Evolutionary conservation across 768 basidiomycete species (phyloP), one percentile per base, ranked within the genome.

Genomic region (Hysterangium stoloniferum): DNA sequence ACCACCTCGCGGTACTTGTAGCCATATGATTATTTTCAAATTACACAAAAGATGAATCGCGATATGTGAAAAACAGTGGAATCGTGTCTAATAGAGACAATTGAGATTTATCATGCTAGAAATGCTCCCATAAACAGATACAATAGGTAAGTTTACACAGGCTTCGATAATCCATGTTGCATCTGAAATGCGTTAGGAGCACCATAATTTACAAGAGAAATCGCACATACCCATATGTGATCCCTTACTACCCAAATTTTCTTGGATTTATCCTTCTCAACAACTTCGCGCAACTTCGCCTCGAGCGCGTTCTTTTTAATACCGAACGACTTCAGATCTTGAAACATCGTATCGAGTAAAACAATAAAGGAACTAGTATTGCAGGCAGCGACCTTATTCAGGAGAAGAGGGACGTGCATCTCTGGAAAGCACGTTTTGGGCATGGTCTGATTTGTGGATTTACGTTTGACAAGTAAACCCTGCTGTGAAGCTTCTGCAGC

Each of bases 301-400:
- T 89, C 86, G 38, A 93, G 80, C 4, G 86, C 79, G 44, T 82
- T 85, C 73, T 91, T 92, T 71, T 84, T 89, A 55, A 90, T 76
- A 51, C 82, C 83, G 56, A 84, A 68, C n/a, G 63, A 64, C 28
- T 77, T 77, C 34, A 91, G 69, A 24, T 84, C 84, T 55, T 82
- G 78, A 58, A 82, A 78, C 56, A 91, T 74, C 6, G 78, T 73
- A 53, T 91, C 88, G 0, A 90, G 75, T 25, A 93, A 76, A 48
- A 79, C 74, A 6, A 71, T 73, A 22, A 88, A 69, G 55, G 72
- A 89, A 6, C 75, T 69, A 0, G 84, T 79, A 46, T 79, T 74
- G 17, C 87, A 68, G 20, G 70, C 65, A 3, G 71, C 68, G 40
- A 90, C 81, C 62, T 80, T 84, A n/a, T 74, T 62, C 22, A 87